Evolutionary conservation across 2,329 filamentous ascomycete genomes (phyloP).

Genomic region (Fusarium sp.): DNA sequence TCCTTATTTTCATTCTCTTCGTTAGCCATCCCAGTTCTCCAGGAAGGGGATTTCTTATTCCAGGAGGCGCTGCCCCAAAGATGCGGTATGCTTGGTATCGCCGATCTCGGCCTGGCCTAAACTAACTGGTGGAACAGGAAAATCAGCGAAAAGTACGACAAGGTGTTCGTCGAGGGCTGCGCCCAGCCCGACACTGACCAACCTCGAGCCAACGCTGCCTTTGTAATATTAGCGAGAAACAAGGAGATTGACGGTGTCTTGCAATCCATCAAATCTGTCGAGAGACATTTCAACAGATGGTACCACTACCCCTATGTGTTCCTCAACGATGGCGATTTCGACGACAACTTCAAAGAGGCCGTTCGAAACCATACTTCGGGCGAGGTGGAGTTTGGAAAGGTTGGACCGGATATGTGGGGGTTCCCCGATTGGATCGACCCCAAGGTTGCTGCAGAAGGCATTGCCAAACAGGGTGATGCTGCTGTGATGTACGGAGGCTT

Average conservation of each 20-base stretch:
- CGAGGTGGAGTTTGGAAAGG: slow-evolving; percentile 91
- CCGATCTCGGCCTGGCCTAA: neutral
- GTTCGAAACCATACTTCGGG: slow-evolving; percentile 91
- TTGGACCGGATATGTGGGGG: slow-evolving; percentile 91
- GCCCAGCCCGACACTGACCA: slow-evolving; percentile 81
- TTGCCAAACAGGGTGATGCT: slow-evolving; percentile 94
- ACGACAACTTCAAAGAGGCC: slow-evolving; percentile 89
- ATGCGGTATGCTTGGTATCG: slow-evolving; percentile 75
- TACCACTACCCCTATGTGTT: slow-evolving; percentile 99
- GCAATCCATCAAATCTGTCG: slow-evolving; percentile 96
- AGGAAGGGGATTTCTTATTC: slow-evolving; percentile 81
- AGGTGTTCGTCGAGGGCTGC: slow-evolving; percentile 93
- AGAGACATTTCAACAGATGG: slow-evolving; percentile 99
- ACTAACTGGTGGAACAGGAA: slow-evolving; percentile 68
- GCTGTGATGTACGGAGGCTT: slow-evolving; percentile 99
- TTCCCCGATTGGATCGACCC: slow-evolving; percentile 96
- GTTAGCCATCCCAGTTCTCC: slow-evolving; percentile 87
- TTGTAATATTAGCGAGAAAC: slow-evolving; percentile 94
- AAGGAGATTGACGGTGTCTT: slow-evolving; percentile 97
- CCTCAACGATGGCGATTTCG: slow-evolving; percentile 97
- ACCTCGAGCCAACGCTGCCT: slow-evolving; percentile 91
- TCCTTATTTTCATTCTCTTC: slow-evolving; percentile 90
- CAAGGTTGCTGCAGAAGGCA: slow-evolving; percentile 94
- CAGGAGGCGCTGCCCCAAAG: slow-evolving; percentile 85
- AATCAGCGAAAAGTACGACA: slow-evolving; percentile 97